Evolutionary conservation across 2,329 filamentous ascomycete species (phyloP).

Genomic region (Sporothrix humicola): DNA sequence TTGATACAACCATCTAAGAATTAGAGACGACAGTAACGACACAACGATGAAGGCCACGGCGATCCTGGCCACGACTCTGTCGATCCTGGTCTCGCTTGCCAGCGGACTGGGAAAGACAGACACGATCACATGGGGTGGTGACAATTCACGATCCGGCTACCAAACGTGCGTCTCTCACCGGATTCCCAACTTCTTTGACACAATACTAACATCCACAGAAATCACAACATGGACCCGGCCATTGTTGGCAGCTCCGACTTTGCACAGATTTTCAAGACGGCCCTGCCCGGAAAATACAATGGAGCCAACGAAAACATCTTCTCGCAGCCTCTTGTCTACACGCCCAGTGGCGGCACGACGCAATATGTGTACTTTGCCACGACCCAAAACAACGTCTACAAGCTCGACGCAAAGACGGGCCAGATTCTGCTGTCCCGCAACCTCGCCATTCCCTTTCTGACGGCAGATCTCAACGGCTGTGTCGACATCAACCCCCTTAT

Average conservation of each 20-base stretch:
- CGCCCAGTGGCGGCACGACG: slow-evolving; percentile 45
- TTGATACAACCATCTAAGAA: not conserved
- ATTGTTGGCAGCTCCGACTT: slow-evolving; percentile 62
- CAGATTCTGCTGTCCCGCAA: slow-evolving; percentile 49
- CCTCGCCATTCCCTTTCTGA: slow-evolving; percentile 54
- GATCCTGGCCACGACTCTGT: slow-evolving; percentile 37
- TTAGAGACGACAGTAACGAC: not conserved
- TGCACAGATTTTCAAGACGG: slow-evolving; percentile 59
- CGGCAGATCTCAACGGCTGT: slow-evolving; percentile 53
- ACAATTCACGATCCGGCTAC: slow-evolving; percentile 60
- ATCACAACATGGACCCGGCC: slow-evolving; percentile 68
- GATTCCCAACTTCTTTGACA: not conserved
- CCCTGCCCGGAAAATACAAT: slow-evolving; percentile 59
- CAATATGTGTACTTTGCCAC: slow-evolving; percentile 58
- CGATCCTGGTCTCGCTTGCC: slow-evolving; percentile 46
- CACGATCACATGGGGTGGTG: slow-evolving; percentile 65
- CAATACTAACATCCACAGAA: slow-evolving; percentile 42
- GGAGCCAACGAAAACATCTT: slow-evolving; percentile 58
- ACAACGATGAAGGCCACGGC: slow-evolving; percentile 9
- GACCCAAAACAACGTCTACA: slow-evolving; percentile 58
- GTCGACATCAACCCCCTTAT: slow-evolving; percentile 55
- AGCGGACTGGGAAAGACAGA: slow-evolving; percentile 54
- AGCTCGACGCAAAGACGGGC: slow-evolving; percentile 54
- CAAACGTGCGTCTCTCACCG: slow-evolving; percentile 49
- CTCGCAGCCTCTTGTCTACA: slow-evolving; percentile 57